Percentiles rank a stretch among this genome's conserved stretches.
These are phyloP conservation scores for Physcomitrellopsis africana DNA, from an alignment of 225 moss, liverwort and hornwort genomes.

Conservation along the genomic window DNA sequence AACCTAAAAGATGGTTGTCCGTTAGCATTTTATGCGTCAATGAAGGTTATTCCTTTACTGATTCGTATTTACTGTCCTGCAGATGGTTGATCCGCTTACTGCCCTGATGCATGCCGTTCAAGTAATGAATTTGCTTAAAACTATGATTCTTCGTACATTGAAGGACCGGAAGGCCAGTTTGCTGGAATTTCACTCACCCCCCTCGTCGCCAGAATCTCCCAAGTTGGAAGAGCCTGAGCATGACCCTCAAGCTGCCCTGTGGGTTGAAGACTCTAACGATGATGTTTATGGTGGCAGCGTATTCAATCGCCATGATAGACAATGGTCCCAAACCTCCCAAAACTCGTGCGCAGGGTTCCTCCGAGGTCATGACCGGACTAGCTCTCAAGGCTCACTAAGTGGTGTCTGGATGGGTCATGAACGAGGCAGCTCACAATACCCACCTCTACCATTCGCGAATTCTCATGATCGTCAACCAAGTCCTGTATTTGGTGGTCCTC, in stretches of 20 bases:
- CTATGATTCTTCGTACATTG: slow-evolving; percentile 77
- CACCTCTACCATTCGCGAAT: slow-evolving; percentile 34
- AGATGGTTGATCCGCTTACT: slow-evolving; percentile 97
- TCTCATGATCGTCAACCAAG: slow-evolving; percentile 44
- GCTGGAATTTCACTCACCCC: slow-evolving; percentile 76
- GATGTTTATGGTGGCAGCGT: slow-evolving; percentile 29
- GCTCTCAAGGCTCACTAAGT: slow-evolving; percentile 61
- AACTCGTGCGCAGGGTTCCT: slow-evolving; percentile 53
- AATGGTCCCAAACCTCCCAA: slow-evolving; percentile 62
- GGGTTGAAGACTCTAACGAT: slow-evolving; percentile 38
- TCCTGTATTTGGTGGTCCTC: slow-evolving; percentile 48
- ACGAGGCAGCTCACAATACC: slow-evolving; percentile 45
- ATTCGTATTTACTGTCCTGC: slow-evolving; percentile 24
- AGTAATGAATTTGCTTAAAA: slow-evolving; percentile 97
- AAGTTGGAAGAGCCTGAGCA: slow-evolving; percentile 74
- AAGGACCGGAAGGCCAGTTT: slow-evolving; percentile 83
- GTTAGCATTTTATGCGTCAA: not conserved
- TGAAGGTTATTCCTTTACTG: not conserved
- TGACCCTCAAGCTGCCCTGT: slow-evolving; percentile 57
- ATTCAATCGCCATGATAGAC: slow-evolving; percentile 53
- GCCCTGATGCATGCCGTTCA: slow-evolving; percentile 98
- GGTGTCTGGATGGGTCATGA: slow-evolving; percentile 71
- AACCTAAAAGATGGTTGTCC: not conserved
- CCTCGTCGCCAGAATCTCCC: slow-evolving; percentile 78
- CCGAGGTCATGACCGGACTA: slow-evolving; percentile 57